Evolutionary conservation across 148 eudicot genomes (phyloP).

Genomic region (Silene conica): DNA sequence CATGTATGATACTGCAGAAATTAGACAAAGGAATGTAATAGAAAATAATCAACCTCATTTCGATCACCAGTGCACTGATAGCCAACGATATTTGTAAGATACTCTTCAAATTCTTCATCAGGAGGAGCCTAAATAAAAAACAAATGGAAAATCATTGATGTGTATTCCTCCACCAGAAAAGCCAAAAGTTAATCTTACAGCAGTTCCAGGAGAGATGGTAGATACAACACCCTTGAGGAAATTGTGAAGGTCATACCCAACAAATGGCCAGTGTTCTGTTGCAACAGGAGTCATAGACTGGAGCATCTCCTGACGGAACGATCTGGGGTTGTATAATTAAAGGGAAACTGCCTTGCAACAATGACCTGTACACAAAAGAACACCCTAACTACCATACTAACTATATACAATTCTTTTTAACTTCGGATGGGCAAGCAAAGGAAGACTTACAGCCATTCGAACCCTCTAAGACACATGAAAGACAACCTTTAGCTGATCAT

Average conservation of each 20-base stretch:
- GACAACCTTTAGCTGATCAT: slow-evolving; percentile 84
- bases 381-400: background rate
- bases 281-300: slow-evolving; percentile 73
- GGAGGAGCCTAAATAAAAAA: slow-evolving; percentile 69
- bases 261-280: slow-evolving; percentile 87
- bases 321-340: slow-evolving; percentile 92
- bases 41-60: slow-evolving; percentile 65
- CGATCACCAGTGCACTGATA: slow-evolving; percentile 71
- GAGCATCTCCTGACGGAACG: slow-evolving; percentile 85
- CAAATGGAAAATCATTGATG: slow-evolving; percentile 13
- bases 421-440: background rate
- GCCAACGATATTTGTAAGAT: slow-evolving; percentile 56
- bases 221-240: no score
- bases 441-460: slow-evolving; percentile 74
- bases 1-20: slow-evolving; percentile 11
- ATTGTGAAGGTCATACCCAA: slow-evolving; percentile 34
- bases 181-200: background rate
- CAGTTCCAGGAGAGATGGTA: no score
- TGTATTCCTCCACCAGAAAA: background rate
- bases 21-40: background rate
- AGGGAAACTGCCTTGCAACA: slow-evolving; percentile 72
- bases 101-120: slow-evolving; percentile 97
- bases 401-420: background rate
- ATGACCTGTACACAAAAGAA: slow-evolving; percentile 41
- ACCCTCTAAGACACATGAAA: slow-evolving; percentile 88